Evolutionary conservation across 495 filamentous ascomycete species (phyloP).

Genomic region (Pseudevernia furfuracea): DNA sequence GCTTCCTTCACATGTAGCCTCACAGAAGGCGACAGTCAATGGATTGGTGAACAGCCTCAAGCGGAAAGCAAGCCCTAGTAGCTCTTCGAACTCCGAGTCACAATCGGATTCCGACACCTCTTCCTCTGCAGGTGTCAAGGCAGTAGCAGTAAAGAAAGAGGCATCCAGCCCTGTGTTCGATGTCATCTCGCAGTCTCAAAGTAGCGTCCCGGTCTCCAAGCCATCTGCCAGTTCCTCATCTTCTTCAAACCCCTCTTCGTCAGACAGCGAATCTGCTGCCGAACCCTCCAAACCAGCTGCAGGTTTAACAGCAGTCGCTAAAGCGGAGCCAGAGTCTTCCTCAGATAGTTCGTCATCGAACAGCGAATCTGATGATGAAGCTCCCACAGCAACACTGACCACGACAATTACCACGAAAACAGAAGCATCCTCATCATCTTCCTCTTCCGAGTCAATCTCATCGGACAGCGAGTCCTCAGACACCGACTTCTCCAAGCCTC

Average conservation of each 20-base stretch:
- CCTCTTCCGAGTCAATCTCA: conserved; percentile 27
- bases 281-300: conserved; percentile 1
- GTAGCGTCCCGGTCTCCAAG: background rate
- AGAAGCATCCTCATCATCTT: conserved; percentile 29
- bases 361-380: background rate
- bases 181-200: background rate
- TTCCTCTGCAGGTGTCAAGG: conserved; percentile 27
- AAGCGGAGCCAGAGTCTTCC: background rate
- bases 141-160: conserved; percentile 19
- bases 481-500: conserved; percentile 13
- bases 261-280: conserved; percentile 17
- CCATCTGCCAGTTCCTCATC: conserved; percentile 8
- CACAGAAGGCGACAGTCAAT: conserved; percentile 35
- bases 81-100: conserved; percentile 41
- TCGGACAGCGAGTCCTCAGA: conserved; percentile 26
- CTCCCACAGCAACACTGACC: background rate
- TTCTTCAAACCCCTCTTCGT: conserved; percentile 13
- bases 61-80: conserved; percentile 55
- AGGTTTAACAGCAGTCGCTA: conserved; percentile 3
- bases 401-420: conserved; percentile 21
- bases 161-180: background rate
- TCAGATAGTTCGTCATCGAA: background rate
- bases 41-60: conserved; percentile 42
- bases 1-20: conserved; percentile 13
- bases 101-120: conserved; percentile 41